Conservation (phyloP, 83 land plant species). For the Thuja plicata region DNA sequence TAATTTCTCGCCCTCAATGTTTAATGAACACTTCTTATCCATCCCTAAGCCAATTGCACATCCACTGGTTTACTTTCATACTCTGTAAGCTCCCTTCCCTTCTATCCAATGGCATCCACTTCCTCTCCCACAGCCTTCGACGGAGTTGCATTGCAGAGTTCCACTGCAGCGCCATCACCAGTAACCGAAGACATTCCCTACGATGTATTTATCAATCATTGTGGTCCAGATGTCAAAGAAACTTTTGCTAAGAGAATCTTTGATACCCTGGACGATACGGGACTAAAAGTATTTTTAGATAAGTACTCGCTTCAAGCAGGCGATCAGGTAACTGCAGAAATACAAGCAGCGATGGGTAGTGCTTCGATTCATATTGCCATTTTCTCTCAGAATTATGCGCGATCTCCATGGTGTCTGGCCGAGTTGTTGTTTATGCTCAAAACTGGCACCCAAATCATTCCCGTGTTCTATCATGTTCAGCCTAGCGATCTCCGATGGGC, state of each 20-base stretch:
- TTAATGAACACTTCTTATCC: too few species aligned
- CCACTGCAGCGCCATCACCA: too few species aligned
- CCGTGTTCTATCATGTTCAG: slow-evolving; percentile 4
- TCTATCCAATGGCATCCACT: too few species aligned
- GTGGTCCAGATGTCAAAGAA: not conserved
- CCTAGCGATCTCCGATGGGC: slow-evolving; percentile 3
- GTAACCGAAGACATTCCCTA: not conserved
- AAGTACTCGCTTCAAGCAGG: not conserved
- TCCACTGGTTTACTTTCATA: too few species aligned
- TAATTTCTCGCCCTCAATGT: too few species aligned
- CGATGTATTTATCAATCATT: not conserved
- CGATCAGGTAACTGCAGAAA: not conserved
- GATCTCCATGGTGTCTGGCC: not conserved
- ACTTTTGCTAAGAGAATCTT: not conserved
- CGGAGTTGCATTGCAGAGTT: too few species aligned
- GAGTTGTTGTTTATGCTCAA: not conserved
- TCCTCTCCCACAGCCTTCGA: too few species aligned
- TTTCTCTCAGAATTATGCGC: not conserved
- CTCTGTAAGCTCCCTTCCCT: too few species aligned
- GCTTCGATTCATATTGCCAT: not conserved
- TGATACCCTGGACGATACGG: not conserved
- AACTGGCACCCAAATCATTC: not conserved
- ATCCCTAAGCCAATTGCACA: too few species aligned
- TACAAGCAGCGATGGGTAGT: not conserved
- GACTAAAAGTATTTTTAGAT: slow-evolving; percentile 3